Evolutionary conservation across 2,329 filamentous ascomycete species (phyloP).

Genomic region (Exophiala aquamarina): DNA sequence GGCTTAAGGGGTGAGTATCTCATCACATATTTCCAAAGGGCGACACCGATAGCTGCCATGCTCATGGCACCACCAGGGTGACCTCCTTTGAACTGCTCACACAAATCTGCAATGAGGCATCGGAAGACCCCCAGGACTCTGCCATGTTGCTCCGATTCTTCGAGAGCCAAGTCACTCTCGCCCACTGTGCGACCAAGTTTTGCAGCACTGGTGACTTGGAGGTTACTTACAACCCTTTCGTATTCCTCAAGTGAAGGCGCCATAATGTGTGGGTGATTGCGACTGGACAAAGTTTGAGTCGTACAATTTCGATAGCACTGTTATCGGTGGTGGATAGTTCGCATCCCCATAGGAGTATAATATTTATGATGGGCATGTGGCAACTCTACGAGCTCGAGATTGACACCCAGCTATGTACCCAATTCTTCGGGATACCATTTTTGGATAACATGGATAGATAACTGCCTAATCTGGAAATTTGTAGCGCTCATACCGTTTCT

Average conservation of each 20-base stretch:
- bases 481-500: too few species aligned
- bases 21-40: constrained; percentile 63
- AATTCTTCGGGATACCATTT: background rate
- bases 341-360: background rate
- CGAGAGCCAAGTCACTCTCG: background rate
- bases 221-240: background rate
- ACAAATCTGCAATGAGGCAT: constrained; percentile 4
- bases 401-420: background rate
- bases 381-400: background rate
- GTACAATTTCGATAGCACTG: background rate
- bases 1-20: constrained; percentile 56
- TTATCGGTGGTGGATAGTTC: background rate
- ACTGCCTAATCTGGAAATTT: too few species aligned
- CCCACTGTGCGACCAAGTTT: background rate
- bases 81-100: constrained; percentile 2
- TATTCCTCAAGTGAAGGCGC: background rate
- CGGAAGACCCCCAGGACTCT: background rate
- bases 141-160: background rate
- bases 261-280: background rate
- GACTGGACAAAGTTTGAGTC: background rate
- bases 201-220: background rate
- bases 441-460: background rate
- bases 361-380: background rate
- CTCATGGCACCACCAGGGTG: constrained; percentile 4
- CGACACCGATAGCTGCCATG: constrained; percentile 57